A percentile compares a stretch with the other conserved stretches of the same genome.
phyloP scores from a whole-genome alignment of 768 basidiomycete genomes.

The Podaxis mareebaensis region DNA sequence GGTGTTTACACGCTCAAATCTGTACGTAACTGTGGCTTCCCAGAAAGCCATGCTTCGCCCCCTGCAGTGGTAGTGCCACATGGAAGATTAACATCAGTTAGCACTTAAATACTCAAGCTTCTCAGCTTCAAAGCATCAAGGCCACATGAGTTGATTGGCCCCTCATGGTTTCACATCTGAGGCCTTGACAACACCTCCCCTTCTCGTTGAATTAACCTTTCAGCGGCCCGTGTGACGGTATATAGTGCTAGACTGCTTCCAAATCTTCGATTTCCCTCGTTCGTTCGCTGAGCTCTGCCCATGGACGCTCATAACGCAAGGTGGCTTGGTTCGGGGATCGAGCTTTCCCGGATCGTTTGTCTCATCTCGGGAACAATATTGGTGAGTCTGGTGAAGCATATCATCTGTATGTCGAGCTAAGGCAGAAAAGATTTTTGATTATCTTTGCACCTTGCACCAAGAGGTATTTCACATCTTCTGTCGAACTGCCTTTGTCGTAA shows the following conservation, averaged over 20 bases:
- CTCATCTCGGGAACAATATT: slow-evolving; percentile 1
- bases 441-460: slow-evolving; percentile 1
- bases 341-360: neutral
- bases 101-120: neutral
- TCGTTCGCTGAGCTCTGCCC: neutral
- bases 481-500: neutral
- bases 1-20: neutral
- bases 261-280: neutral
- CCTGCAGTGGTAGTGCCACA: neutral
- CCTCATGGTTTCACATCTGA: neutral
- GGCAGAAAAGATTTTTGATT: neutral
- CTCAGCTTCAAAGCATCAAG: neutral
- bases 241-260: neutral
- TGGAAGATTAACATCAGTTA: neutral
- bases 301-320: neutral
- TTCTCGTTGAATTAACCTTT: neutral
- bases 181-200: neutral
- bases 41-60: neutral
- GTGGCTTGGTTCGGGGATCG: neutral
- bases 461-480: neutral
- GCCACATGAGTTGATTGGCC: neutral
- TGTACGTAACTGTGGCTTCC: neutral
- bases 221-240: neutral
- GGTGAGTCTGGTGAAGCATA: neutral
- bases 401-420: neutral